Evolutionary conservation across 768 basidiomycete species (phyloP), one percentile per base, ranked within the genome.

Genomic region (Tricholoma sp.): DNA sequence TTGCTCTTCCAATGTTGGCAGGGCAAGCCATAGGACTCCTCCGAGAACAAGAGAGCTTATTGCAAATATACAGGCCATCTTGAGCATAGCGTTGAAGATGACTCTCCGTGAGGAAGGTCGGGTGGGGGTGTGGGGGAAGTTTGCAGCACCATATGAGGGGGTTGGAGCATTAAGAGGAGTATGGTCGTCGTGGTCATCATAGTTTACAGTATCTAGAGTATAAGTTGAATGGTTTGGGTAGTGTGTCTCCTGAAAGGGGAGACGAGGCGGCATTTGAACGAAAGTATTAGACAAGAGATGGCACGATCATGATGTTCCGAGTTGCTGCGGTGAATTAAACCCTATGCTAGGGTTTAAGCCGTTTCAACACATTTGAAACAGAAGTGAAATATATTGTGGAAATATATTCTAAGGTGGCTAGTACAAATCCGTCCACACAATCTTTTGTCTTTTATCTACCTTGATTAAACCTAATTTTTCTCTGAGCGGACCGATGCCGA

Each of bases 11-110:
- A 96, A 71, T 5, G 84, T 81, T 1, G 94, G 94, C 39, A 95
- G 76, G 0, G 91, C 86, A 4, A 92, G 70, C 79, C 84, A 92
- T n/a, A 98, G 79, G 0, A 81, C 86, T 8, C 86, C 83, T 2
- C 86, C 89, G 2, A 98, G 83, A 21, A 91, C 54, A 1, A 83
- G 52, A 1, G 86, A 83, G 64, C 89, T 86, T 29, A 87, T 54
- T 52, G 84, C 49, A 68, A 97, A 95, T 54, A 98, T 78, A 29
- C 79, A 73, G 14, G 85, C 85, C 80, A 95, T 91, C 76, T 94
- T 94, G 60, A 94, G 70, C 0, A 88, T 86, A 0, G 94, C 92
- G 66, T 83, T 82, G 72, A 94, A 74, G 62, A 97, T 79, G 41
- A 93, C 78, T 41, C 77, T 79, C 27, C 81, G 71, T 0, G 82